These are phyloP conservation scores for Avena eriantha DNA, from an alignment of 176 grass and related monocot genomes.

Conservation along the genomic window DNA sequence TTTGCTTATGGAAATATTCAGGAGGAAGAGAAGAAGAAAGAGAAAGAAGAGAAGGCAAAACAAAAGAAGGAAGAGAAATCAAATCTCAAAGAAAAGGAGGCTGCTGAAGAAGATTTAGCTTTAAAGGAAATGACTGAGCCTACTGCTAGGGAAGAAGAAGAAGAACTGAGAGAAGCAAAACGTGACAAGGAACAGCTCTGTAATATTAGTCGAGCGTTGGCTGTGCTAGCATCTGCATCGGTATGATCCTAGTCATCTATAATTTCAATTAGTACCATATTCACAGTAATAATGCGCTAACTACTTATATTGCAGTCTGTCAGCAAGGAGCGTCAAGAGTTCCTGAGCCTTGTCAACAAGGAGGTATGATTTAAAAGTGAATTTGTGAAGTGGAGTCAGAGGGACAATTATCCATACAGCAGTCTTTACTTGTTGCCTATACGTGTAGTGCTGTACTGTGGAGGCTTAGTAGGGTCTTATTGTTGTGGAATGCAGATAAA, in stretches of 20 bases:
- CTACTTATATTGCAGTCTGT: conserved; percentile 86
- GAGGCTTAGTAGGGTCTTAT: conserved; percentile 23
- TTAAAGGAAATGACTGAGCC: conserved; percentile 95
- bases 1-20: conserved; percentile 48
- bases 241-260: conserved; percentile 60
- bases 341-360: conserved; percentile 92
- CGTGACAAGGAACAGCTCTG: conserved; percentile 73
- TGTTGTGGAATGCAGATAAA: conserved; percentile 72
- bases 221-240: conserved; percentile 90
- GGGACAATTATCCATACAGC: conserved; percentile 15
- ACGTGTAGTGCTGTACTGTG: conserved; percentile 33
- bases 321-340: conserved; percentile 96
- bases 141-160: conserved; percentile 84
- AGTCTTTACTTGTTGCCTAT: conserved; percentile 36
- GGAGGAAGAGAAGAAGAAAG: conserved; percentile 87
- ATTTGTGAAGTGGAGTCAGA: conserved; percentile 36
- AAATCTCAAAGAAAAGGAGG: conserved; percentile 54
- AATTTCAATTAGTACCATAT: conserved; percentile 25
- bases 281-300: conserved; percentile 21
- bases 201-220: conserved; percentile 82
- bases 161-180: conserved; percentile 72
- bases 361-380: conserved; percentile 63
- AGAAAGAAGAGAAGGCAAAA: conserved; percentile 78
- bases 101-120: conserved; percentile 79
- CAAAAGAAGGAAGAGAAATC: conserved; percentile 53